phyloP scores from a whole-genome alignment of 495 filamentous ascomycete genomes.

The Neurospora sp. region DNA sequence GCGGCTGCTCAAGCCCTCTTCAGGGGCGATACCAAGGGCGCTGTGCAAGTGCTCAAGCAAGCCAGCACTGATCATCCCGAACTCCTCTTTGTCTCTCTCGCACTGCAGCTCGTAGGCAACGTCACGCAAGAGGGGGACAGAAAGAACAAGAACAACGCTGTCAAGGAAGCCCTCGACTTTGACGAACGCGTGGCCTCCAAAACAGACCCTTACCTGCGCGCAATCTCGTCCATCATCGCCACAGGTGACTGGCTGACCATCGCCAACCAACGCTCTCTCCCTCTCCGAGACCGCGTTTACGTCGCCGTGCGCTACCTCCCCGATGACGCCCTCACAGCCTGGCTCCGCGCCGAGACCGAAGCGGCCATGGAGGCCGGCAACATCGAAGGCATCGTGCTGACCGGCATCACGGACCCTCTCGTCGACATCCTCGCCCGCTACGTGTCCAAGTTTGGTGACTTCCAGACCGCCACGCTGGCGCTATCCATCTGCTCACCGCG shows the following conservation, averaged over 20 bases:
- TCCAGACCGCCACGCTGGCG: slow-evolving; percentile 81
- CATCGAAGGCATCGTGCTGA: slow-evolving; percentile 80
- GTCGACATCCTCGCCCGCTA: slow-evolving; percentile 83
- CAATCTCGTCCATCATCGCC: slow-evolving; percentile 84
- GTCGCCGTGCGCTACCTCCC: slow-evolving; percentile 77
- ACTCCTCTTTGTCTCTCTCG: slow-evolving; percentile 43
- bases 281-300: slow-evolving; percentile 73
- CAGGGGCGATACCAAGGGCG: slow-evolving; percentile 52
- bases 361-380: slow-evolving; percentile 65
- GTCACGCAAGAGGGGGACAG: background rate
- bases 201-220: slow-evolving; percentile 76
- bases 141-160: slow-evolving; percentile 18
- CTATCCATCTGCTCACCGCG: slow-evolving; percentile 71
- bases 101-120: slow-evolving; percentile 37
- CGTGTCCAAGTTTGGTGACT: slow-evolving; percentile 74
- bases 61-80: slow-evolving; percentile 39
- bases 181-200: slow-evolving; percentile 37
- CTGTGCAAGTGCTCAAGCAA: slow-evolving; percentile 40
- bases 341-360: slow-evolving; percentile 53
- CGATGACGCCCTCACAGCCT: slow-evolving; percentile 65
- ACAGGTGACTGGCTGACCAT: slow-evolving; percentile 82
- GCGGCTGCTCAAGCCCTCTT: slow-evolving; percentile 71
- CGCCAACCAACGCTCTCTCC: slow-evolving; percentile 69
- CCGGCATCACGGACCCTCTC: slow-evolving; percentile 68
- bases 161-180: slow-evolving; percentile 34